These are phyloP conservation scores for Penicillium coprophilum DNA, from an alignment of 495 filamentous ascomycete species.

Conservation along the genomic window DNA sequence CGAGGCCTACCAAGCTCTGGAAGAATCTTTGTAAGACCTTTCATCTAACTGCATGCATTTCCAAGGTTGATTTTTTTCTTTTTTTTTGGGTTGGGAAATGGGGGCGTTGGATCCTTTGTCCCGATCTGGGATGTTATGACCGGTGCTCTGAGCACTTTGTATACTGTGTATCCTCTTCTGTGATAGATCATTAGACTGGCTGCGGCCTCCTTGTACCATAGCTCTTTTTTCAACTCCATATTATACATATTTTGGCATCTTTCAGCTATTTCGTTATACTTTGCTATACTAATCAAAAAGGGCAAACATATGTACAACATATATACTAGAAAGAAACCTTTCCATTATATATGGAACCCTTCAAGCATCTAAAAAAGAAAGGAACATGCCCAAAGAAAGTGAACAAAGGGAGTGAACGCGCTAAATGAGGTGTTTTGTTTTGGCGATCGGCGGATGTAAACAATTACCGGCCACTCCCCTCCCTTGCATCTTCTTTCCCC, in stretches of 20 bases:
- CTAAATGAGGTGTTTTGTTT: constrained; percentile 36
- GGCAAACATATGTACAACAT: neutral
- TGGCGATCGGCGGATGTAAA: constrained; percentile 36
- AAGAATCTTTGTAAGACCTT: constrained; percentile 30
- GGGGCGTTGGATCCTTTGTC: constrained; percentile 30
- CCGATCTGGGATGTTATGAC: constrained; percentile 12
- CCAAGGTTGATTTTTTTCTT: constrained; percentile 6
- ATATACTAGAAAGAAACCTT: neutral
- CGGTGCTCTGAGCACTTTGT: constrained; percentile 10
- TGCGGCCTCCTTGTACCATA: constrained; percentile 19
- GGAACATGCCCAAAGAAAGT: neutral
- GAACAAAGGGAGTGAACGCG: constrained; percentile 21
- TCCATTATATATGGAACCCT: neutral
- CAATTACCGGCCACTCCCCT: constrained; percentile 26
- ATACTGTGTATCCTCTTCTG: constrained; percentile 14
- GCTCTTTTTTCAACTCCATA: constrained; percentile 5
- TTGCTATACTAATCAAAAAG: neutral
- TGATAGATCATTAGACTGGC: constrained; percentile 22
- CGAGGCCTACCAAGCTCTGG: constrained; percentile 47
- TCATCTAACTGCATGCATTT: constrained; percentile 20
- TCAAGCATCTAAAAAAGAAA: neutral
- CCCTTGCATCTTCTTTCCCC: constrained; percentile 27
- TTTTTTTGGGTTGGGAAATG: constrained; percentile 19
- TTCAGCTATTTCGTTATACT: neutral
- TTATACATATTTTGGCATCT: neutral